Percentiles rank a stretch among this genome's conserved stretches.
These are phyloP conservation scores for Trametes maxima DNA, from an alignment of 768 basidiomycete species.

Conservation along the genomic window DNA sequence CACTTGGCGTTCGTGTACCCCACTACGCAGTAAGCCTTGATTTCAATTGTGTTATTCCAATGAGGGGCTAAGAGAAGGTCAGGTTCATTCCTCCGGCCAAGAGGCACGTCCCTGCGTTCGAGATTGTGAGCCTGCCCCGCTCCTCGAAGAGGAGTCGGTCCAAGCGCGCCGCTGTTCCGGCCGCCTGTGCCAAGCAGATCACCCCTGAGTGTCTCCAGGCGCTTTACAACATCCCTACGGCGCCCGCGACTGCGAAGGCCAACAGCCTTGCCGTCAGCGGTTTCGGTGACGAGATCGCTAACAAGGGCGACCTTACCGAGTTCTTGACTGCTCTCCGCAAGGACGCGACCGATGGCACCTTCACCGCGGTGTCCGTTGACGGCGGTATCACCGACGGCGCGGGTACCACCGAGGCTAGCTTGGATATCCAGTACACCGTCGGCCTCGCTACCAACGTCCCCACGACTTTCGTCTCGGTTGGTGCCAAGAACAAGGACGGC, in stretches of 20 bases:
- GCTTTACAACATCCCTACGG: slow-evolving; percentile 29
- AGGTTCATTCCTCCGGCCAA: slow-evolving; percentile 16
- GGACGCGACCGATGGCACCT: slow-evolving; percentile 40
- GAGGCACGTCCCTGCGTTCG: neutral
- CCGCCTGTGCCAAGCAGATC: slow-evolving; percentile 38
- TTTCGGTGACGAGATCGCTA: slow-evolving; percentile 28
- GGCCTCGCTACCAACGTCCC: slow-evolving; percentile 34
- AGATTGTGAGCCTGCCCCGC: slow-evolving; percentile 30
- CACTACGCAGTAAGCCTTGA: slow-evolving; percentile 25
- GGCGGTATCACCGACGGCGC: slow-evolving; percentile 47
- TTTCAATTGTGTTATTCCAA: neutral
- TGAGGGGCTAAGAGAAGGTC: neutral
- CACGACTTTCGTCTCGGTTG: slow-evolving; percentile 31
- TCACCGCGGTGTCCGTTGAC: slow-evolving; percentile 31
- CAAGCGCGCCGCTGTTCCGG: slow-evolving; percentile 36
- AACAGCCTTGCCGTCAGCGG: slow-evolving; percentile 29
- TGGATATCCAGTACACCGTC: slow-evolving; percentile 33
- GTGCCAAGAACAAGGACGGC: slow-evolving; percentile 22
- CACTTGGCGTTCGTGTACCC: slow-evolving; percentile 37
- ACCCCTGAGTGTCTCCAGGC: slow-evolving; percentile 30
- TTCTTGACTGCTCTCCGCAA: slow-evolving; percentile 53
- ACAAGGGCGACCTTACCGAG: slow-evolving; percentile 28
- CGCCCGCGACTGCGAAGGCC: slow-evolving; percentile 16
- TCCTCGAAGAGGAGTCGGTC: slow-evolving; percentile 3
- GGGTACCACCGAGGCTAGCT: slow-evolving; percentile 59